A percentile compares a stretch with the other conserved stretches of the same genome.
Evolutionary conservation across 805 yeast genomes (phyloP).

Genomic region (Ogataea populi-albae): DNA sequence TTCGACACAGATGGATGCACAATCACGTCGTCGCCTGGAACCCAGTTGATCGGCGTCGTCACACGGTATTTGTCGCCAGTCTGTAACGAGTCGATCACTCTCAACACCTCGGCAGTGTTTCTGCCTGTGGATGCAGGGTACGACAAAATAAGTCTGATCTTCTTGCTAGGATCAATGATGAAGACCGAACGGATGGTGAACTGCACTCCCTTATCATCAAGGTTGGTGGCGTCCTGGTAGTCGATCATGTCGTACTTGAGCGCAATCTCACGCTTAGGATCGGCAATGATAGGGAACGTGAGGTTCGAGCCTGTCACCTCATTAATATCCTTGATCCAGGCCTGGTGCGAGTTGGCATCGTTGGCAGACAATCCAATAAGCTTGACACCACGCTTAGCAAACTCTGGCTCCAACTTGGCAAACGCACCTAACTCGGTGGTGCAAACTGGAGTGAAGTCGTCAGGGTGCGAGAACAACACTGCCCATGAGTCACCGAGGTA

Average conservation of each 20-base stretch:
- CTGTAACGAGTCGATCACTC: constrained; percentile 70
- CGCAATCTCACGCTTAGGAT: constrained; percentile 59
- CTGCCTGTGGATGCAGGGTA: constrained; percentile 77
- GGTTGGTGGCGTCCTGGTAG: constrained; percentile 63
- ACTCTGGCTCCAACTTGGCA: constrained; percentile 68
- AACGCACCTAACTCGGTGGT: constrained; percentile 78
- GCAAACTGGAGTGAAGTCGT: constrained; percentile 77
- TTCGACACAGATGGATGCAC: constrained; percentile 64
- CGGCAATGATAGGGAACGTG: constrained; percentile 68
- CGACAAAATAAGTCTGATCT: constrained; percentile 57
- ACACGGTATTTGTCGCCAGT: constrained; percentile 57
- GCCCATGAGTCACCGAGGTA: constrained; percentile 62
- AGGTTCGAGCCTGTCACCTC: constrained; percentile 59
- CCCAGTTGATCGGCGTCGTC: constrained; percentile 71
- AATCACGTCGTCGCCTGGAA: constrained; percentile 69
- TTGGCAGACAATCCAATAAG: constrained; percentile 69
- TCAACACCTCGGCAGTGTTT: constrained; percentile 70
- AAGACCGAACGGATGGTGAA: constrained; percentile 71
- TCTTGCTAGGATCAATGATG: constrained; percentile 65
- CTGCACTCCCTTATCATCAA: constrained; percentile 61
- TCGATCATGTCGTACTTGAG: constrained; percentile 67
- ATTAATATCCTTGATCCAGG: constrained; percentile 72
- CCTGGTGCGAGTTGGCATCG: constrained; percentile 55
- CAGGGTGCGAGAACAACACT: constrained; percentile 72
- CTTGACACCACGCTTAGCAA: constrained; percentile 60